A percentile compares a stretch with the other conserved stretches of the same genome.
These are phyloP conservation scores for Tetrastigma voinierianum DNA, from an alignment of 164 flowering plant species.

Conservation along the genomic window DNA sequence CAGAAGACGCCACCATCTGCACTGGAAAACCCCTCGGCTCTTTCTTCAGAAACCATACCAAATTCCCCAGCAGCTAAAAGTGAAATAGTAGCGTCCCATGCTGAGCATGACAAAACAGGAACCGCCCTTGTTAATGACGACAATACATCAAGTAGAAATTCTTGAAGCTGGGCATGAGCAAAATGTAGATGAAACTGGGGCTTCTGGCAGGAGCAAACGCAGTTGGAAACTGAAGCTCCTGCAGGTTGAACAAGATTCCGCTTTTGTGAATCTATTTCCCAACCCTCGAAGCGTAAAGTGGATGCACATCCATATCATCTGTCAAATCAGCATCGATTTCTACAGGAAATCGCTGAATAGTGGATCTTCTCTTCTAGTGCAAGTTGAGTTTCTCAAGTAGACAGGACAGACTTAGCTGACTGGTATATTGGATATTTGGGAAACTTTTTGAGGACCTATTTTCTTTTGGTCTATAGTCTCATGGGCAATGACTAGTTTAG, in stretches of 20 bases:
- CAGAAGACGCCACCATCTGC: constrained; percentile 41
- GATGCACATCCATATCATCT: constrained; percentile 19
- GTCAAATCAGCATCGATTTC: constrained; percentile 4
- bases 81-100: constrained; percentile 29
- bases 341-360: not conserved
- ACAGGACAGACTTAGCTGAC: constrained; percentile 4
- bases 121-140: constrained; percentile 3
- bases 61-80: constrained; percentile 27
- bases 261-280: constrained; percentile 22
- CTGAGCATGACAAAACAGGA: constrained; percentile 18
- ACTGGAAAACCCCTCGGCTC: constrained; percentile 26
- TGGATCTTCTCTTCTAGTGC: not conserved
- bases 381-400: not conserved
- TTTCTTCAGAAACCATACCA: constrained; percentile 30
- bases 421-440: not conserved
- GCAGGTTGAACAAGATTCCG: constrained; percentile 14
- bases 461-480: not conserved
- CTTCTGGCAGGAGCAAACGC: constrained; percentile 27
- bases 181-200: constrained; percentile 20
- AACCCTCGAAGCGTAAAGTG: constrained; percentile 54
- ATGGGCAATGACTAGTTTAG: not conserved
- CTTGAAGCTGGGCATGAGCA: constrained; percentile 17
- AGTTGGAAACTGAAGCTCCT: constrained; percentile 15
- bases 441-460: not conserved
- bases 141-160: constrained; percentile 13